These are phyloP conservation scores for Scenedesmus sp. DNA, from an alignment of 163 green algal genomes.

Conservation along the genomic window DNA sequence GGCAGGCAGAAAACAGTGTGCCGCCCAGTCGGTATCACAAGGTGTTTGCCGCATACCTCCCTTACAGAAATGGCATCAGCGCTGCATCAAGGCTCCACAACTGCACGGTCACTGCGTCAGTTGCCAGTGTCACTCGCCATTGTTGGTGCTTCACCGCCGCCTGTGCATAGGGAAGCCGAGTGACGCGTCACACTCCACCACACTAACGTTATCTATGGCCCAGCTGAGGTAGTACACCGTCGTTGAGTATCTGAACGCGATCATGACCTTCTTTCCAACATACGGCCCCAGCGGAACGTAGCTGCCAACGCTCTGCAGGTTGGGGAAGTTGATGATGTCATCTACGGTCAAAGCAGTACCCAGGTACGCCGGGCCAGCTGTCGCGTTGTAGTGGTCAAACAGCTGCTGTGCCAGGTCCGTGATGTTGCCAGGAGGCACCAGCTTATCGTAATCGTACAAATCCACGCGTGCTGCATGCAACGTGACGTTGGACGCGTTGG, in stretches of 20 bases:
- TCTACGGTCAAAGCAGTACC: constrained; percentile 25
- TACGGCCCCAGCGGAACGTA: constrained; percentile 35
- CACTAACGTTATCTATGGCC: constrained; percentile 41
- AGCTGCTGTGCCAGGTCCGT: constrained; percentile 37
- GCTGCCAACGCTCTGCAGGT: constrained; percentile 42
- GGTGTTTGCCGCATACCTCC: too few relatives aligned
- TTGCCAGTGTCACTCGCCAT: neutral
- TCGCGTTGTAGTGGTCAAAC: constrained; percentile 40
- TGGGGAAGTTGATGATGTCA: constrained; percentile 28
- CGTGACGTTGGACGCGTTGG: constrained; percentile 47
- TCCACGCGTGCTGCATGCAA: constrained; percentile 43
- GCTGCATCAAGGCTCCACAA: neutral
- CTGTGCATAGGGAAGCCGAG: constrained; percentile 18
- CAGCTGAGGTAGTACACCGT: constrained; percentile 41
- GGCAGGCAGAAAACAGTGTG: neutral
- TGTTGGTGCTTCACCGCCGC: neutral
- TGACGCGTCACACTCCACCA: constrained; percentile 38
- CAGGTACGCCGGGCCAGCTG: constrained; percentile 37
- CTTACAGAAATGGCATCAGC: too few relatives aligned
- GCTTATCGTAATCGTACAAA: constrained; percentile 50
- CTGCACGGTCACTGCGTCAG: neutral
- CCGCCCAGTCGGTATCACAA: too few relatives aligned
- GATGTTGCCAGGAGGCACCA: constrained; percentile 44
- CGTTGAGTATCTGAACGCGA: constrained; percentile 50
- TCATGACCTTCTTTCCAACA: constrained; percentile 39